phyloP scores from a whole-genome alignment of 2,329 filamentous ascomycete genomes.

The Epichloe glyceriae region DNA sequence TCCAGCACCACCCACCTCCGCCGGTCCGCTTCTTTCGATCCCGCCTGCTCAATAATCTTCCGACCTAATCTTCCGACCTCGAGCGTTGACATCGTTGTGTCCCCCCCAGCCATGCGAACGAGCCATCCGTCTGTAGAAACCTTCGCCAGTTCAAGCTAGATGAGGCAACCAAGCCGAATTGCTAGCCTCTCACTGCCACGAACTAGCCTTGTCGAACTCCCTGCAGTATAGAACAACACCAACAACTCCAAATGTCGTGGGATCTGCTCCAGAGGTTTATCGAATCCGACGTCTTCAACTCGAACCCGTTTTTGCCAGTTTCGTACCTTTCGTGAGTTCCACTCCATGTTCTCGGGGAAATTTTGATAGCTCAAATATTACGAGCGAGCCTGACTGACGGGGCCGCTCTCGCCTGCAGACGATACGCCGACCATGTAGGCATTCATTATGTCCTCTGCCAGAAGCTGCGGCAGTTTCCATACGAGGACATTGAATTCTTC shows the following conservation, averaged over 20 bases:
- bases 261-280: constrained; percentile 82
- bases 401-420: constrained; percentile 33
- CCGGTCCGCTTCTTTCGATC: not conserved
- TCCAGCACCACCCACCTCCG: constrained; percentile 1
- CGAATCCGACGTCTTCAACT: constrained; percentile 89
- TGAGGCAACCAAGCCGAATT: constrained; percentile 9
- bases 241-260: constrained; percentile 53
- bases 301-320: constrained; percentile 77
- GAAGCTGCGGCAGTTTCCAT: constrained; percentile 78
- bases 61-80: not conserved
- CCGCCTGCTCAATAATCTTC: not conserved
- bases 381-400: not conserved
- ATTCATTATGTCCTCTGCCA: constrained; percentile 83
- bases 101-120: constrained; percentile 12
- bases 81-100: not conserved
- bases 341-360: not conserved
- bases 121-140: constrained; percentile 8
- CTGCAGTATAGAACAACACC: not conserved
- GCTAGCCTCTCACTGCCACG: constrained; percentile 4
- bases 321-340: constrained; percentile 71
- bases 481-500: constrained; percentile 89
- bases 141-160: constrained; percentile 10
- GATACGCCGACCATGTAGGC: constrained; percentile 79
- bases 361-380: not conserved
- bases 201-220: constrained; percentile 2